A percentile compares a stretch with the other conserved stretches of the same genome.
Evolutionary conservation across 2,329 filamentous ascomycete genomes (phyloP).

Genomic region (Penicillium sp.): DNA sequence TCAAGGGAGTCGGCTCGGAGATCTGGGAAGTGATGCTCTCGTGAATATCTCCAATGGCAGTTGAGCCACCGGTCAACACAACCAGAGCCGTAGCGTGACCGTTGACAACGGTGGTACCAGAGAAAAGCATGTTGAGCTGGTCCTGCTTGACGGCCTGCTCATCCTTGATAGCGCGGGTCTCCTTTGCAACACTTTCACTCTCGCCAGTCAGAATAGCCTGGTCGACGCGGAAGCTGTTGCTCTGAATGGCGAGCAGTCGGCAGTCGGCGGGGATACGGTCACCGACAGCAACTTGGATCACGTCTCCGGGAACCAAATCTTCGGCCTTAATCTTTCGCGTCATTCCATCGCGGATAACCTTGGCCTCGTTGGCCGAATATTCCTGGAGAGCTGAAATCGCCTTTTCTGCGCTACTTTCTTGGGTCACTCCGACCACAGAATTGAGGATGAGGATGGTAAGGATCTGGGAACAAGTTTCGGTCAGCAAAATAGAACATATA

Average conservation of each 20-base stretch:
- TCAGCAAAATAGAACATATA: slow-evolving; percentile 19
- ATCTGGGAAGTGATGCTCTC: slow-evolving; percentile 98
- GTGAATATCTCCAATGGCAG: slow-evolving; percentile 97
- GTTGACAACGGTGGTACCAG: slow-evolving; percentile 93
- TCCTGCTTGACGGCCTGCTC: slow-evolving; percentile 91
- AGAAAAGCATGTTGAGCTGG: slow-evolving; percentile 97
- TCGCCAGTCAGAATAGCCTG: slow-evolving; percentile 97
- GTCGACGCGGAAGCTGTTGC: slow-evolving; percentile 95
- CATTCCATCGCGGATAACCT: slow-evolving; percentile 81
- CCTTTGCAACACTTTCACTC: slow-evolving; percentile 94
- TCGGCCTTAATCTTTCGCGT: slow-evolving; percentile 88
- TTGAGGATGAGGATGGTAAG: slow-evolving; percentile 96
- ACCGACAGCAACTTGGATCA: slow-evolving; percentile 83
- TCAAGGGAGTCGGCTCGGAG: slow-evolving; percentile 92
- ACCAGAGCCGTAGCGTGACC: slow-evolving; percentile 90
- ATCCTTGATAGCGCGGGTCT: slow-evolving; percentile 68
- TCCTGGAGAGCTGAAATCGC: slow-evolving; percentile 97
- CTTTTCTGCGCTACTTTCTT: slow-evolving; percentile 98
- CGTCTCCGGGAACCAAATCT: slow-evolving; percentile 90
- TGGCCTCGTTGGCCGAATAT: slow-evolving; percentile 98
- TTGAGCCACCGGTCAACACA: slow-evolving; percentile 82
- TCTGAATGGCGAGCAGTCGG: slow-evolving; percentile 82
- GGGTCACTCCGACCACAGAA: slow-evolving; percentile 93
- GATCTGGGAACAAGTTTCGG: slow-evolving; percentile 58
- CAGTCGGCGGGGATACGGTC: slow-evolving; percentile 95